A percentile compares a stretch with the other conserved stretches of the same genome.
These are phyloP conservation scores for Nitzschia sp. DNA, from an alignment of 108 stramenopile species.

Conservation along the genomic window DNA sequence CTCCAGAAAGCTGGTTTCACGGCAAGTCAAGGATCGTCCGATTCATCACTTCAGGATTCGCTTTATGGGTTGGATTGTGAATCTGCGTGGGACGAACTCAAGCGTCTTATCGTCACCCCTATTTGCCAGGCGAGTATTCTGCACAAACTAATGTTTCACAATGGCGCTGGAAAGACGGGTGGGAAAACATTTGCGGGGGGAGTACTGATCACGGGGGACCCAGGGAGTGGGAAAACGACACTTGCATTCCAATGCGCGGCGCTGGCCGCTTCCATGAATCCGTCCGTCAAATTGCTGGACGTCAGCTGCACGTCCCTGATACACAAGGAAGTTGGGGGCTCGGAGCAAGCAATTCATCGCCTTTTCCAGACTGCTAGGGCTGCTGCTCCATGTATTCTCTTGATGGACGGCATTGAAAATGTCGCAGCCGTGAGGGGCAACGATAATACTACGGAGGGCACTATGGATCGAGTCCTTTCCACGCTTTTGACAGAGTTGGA, in stretches of 20 bases:
- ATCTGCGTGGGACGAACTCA: constrained; percentile 60
- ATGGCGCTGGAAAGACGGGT: background rate
- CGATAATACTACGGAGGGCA: constrained; percentile 85
- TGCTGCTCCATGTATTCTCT: constrained; percentile 82
- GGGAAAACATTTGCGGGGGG: constrained; percentile 63
- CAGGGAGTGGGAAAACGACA: constrained; percentile 74
- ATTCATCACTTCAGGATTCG: constrained; percentile 48
- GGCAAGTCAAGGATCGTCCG: background rate
- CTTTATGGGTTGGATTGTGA: constrained; percentile 55
- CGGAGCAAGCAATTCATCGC: constrained; percentile 69
- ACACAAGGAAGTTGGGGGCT: constrained; percentile 86
- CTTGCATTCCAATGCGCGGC: constrained; percentile 68
- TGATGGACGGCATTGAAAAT: constrained; percentile 86
- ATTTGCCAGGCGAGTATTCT: constrained; percentile 66
- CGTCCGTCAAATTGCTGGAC: constrained; percentile 67
- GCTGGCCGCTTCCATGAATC: constrained; percentile 56
- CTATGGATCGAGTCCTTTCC: constrained; percentile 86
- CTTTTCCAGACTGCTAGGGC: constrained; percentile 64
- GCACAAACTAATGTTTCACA: constrained; percentile 46
- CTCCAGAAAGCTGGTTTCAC: constrained; percentile 14
- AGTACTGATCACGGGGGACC: constrained; percentile 65
- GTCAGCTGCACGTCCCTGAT: constrained; percentile 85
- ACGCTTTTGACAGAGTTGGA: constrained; percentile 85
- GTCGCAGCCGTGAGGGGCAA: constrained; percentile 79
- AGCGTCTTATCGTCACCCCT: constrained; percentile 72